Evolutionary conservation across 2,329 filamentous ascomycete species (phyloP).

Genomic region (Trichoderma asperellum): DNA sequence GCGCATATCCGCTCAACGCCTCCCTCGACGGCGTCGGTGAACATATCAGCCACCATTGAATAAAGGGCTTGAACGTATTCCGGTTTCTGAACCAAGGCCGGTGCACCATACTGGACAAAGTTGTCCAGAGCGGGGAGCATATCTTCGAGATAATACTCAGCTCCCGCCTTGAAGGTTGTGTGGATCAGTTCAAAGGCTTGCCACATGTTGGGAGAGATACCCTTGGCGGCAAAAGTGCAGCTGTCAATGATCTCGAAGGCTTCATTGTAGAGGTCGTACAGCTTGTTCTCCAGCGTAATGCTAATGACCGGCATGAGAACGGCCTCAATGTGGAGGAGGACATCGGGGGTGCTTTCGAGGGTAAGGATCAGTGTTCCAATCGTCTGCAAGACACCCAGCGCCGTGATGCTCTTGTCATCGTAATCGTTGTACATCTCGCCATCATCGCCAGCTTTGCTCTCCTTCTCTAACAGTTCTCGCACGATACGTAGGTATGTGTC

Average conservation of each 20-base stretch:
- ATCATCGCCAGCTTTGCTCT: constrained; percentile 73
- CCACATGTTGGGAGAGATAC: constrained; percentile 97
- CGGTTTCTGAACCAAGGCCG: constrained; percentile 78
- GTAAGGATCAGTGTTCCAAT: constrained; percentile 97
- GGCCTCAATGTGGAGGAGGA: constrained; percentile 89
- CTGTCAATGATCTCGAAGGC: constrained; percentile 99
- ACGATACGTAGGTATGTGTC: constrained; percentile 97
- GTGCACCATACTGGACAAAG: constrained; percentile 90
- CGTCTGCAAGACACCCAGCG: constrained; percentile 92
- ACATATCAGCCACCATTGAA: constrained; percentile 94
- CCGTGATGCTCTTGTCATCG: constrained; percentile 98
- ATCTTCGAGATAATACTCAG: constrained; percentile 95
- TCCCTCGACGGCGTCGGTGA: constrained; percentile 87
- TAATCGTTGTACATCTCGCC: constrained; percentile 87
- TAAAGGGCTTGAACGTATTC: constrained; percentile 86
- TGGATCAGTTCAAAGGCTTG: constrained; percentile 96
- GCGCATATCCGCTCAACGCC: constrained; percentile 95
- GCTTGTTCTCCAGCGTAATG: constrained; percentile 95
- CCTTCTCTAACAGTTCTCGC: constrained; percentile 86
- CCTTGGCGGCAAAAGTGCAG: constrained; percentile 97
- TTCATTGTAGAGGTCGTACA: constrained; percentile 91
- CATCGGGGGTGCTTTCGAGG: constrained; percentile 94
- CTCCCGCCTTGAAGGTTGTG: constrained; percentile 94
- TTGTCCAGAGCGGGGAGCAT: constrained; percentile 99
- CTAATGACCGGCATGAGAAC: constrained; percentile 97